phyloP scores from a whole-genome alignment of 352 stramenopile genomes.

The Pythium periplocum region DNA sequence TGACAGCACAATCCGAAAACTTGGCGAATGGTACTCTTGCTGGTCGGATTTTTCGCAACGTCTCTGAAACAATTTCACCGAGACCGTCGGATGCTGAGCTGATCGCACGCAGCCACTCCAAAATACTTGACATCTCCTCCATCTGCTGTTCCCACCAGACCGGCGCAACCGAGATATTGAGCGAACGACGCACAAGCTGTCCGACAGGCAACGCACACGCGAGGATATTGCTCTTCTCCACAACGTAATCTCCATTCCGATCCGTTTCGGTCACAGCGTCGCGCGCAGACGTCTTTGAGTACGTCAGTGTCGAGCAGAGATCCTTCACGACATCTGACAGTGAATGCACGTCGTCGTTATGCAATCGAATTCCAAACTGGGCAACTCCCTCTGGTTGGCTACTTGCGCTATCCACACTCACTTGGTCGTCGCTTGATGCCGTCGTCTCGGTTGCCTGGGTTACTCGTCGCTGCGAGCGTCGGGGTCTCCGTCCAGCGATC shows the following conservation, averaged over 20 bases:
- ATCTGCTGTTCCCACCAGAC: slow-evolving; percentile 70
- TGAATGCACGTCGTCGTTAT: slow-evolving; percentile 83
- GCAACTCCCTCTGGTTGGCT: slow-evolving; percentile 11
- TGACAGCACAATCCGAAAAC: slow-evolving; percentile 17
- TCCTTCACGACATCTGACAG: slow-evolving; percentile 70
- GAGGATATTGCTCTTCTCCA: slow-evolving; percentile 39
- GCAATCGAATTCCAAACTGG: slow-evolving; percentile 60
- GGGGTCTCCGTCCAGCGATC: neutral
- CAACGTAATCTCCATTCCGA: slow-evolving; percentile 40
- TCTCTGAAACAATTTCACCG: slow-evolving; percentile 60
- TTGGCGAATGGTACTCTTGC: slow-evolving; percentile 20
- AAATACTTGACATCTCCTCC: slow-evolving; percentile 33
- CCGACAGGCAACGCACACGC: slow-evolving; percentile 42
- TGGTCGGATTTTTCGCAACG: slow-evolving; percentile 19
- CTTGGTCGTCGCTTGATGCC: neutral
- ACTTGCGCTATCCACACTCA: slow-evolving; percentile 7
- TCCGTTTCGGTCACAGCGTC: slow-evolving; percentile 55
- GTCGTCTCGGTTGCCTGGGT: neutral
- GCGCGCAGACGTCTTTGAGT: slow-evolving; percentile 45
- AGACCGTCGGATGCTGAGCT: slow-evolving; percentile 68
- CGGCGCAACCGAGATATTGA: slow-evolving; percentile 69
- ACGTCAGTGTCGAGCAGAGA: slow-evolving; percentile 45
- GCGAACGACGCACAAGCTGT: slow-evolving; percentile 46
- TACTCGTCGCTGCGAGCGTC: neutral
- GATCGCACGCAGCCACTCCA: slow-evolving; percentile 74